Conservation (phyloP, 192 early-diverging fungal genomes). For the Phlyctochytrium bullatum region DNA sequence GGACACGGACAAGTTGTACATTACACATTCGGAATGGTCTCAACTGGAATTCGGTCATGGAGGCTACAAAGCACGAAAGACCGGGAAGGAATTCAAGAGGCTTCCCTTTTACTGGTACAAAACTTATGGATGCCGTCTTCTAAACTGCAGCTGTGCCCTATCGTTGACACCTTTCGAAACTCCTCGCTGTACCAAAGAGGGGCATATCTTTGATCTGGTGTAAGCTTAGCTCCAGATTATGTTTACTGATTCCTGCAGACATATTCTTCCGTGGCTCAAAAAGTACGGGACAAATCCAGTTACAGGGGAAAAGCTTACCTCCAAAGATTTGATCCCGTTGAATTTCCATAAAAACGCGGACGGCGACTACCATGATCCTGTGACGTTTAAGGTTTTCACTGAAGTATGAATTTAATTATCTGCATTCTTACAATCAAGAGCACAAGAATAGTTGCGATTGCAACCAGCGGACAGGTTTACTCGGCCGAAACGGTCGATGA, state of each 20-base stretch:
- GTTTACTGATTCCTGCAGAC: constrained; percentile 23
- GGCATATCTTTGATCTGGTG: constrained; percentile 84
- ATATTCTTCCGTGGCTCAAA: constrained; percentile 74
- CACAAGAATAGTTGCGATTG: constrained; percentile 82
- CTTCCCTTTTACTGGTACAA: constrained; percentile 46
- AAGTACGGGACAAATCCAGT: constrained; percentile 84
- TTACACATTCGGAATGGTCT: constrained; percentile 12
- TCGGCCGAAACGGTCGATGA: constrained; percentile 80
- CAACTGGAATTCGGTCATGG: constrained; percentile 22
- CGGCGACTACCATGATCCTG: constrained; percentile 82
- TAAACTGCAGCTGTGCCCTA: constrained; percentile 75
- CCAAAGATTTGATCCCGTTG: constrained; percentile 72
- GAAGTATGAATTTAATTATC: constrained; percentile 35
- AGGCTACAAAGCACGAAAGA: constrained; percentile 50
- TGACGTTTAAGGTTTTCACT: constrained; percentile 85
- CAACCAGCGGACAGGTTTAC: constrained; percentile 84
- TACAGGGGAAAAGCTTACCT: constrained; percentile 65
- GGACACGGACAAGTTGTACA: constrained; percentile 69
- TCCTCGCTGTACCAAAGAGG: constrained; percentile 83
- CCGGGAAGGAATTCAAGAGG: constrained; percentile 62
- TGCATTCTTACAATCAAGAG: constrained; percentile 3
- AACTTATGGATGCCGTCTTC: neutral
- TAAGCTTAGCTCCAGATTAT: constrained; percentile 16
- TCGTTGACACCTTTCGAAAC: constrained; percentile 82
- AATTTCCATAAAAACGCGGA: constrained; percentile 81